Conservation (phyloP, 345 rosid genomes). For the Tarenaya hassleriana region DNA sequence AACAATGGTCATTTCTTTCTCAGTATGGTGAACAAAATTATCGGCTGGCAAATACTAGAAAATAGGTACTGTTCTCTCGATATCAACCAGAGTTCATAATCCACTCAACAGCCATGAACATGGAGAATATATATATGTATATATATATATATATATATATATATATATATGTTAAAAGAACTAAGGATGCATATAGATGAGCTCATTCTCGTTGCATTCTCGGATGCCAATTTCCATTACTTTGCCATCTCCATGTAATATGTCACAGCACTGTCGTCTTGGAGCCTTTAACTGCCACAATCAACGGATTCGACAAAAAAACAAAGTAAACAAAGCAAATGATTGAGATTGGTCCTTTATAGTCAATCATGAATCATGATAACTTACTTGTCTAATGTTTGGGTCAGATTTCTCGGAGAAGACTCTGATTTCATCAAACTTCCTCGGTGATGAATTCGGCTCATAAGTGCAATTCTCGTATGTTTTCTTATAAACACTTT, state of each 20-base stretch:
- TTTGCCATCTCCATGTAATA: slow-evolving; percentile 38
- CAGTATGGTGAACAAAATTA: no score
- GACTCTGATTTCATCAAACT: slow-evolving; percentile 57
- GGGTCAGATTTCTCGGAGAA: slow-evolving; percentile 49
- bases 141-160: no score
- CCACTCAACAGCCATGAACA: no score
- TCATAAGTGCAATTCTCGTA: slow-evolving; percentile 41
- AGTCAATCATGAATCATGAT: not conserved
- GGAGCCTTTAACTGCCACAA: slow-evolving; percentile 60
- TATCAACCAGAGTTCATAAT: no score
- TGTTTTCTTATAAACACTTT: slow-evolving; percentile 45
- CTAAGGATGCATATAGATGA: slow-evolving; percentile 45
- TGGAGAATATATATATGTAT: no score
- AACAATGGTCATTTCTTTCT: no score
- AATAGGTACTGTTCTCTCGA: no score
- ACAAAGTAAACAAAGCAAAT: not conserved
- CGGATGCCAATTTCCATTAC: slow-evolving; percentile 59
- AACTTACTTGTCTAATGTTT: slow-evolving; percentile 45
- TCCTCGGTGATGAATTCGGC: slow-evolving; percentile 44
- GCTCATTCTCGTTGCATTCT: slow-evolving; percentile 66
- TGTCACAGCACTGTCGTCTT: slow-evolving; percentile 82
- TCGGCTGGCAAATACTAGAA: no score
- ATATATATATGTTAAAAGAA: no score
- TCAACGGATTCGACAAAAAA: not conserved
- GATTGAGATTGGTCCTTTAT: no score